Percentiles rank a stretch among this genome's conserved stretches.
Evolutionary conservation across 1,284 basidiomycete genomes (phyloP).

Genomic region (Cryptococcus deneoformans): DNA sequence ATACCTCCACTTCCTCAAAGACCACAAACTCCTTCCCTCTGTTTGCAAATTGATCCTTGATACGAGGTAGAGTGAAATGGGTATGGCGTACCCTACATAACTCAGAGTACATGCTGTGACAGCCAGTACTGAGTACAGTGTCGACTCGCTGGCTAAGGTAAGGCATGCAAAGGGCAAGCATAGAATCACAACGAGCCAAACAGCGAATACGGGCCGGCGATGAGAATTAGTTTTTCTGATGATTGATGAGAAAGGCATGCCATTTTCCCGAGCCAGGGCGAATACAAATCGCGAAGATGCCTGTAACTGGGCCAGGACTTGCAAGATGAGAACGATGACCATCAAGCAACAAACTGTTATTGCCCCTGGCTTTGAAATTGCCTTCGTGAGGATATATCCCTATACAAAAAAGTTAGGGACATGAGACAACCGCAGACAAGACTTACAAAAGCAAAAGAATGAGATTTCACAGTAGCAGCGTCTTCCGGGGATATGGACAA

Average conservation of each 20-base stretch:
- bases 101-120: constrained; percentile 36
- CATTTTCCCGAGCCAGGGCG: constrained; percentile 46
- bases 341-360: constrained; percentile 36
- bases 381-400: constrained; percentile 42
- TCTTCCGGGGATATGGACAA: constrained; percentile 38
- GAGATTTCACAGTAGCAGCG: constrained; percentile 20
- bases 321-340: constrained; percentile 36
- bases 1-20: constrained; percentile 35
- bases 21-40: constrained; percentile 46
- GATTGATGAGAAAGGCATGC: constrained; percentile 42
- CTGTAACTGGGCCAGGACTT: constrained; percentile 46
- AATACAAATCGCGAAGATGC: constrained; percentile 48
- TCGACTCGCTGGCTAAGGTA: constrained; percentile 19
- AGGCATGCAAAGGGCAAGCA: constrained; percentile 38
- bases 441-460: constrained; percentile 41
- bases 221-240: constrained; percentile 37
- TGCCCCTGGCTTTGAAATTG: constrained; percentile 30
- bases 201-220: constrained; percentile 41
- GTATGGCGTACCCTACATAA: constrained; percentile 41
- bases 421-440: no score
- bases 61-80: constrained; percentile 40
- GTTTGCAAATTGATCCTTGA: constrained; percentile 38
- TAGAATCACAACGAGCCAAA: constrained; percentile 35
- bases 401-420: constrained; percentile 3
- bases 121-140: constrained; percentile 38